These are phyloP conservation scores for Ampelomyces quisqualis DNA, from an alignment of 2,329 filamentous ascomycete genomes.

Conservation along the genomic window DNA sequence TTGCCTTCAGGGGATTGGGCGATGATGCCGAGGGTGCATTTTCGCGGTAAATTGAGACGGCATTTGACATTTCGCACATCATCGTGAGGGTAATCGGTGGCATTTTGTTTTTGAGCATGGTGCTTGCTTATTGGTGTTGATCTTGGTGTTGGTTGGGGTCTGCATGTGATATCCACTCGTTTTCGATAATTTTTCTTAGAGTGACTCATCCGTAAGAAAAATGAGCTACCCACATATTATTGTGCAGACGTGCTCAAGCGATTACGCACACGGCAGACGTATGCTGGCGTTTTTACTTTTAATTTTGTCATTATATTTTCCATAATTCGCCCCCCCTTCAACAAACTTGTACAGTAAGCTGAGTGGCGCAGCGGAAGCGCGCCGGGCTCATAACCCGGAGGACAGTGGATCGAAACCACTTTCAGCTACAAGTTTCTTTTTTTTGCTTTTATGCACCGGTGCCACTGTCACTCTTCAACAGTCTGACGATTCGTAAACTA, in stretches of 20 bases:
- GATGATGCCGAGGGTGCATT: constrained; percentile 40
- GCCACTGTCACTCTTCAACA: no score
- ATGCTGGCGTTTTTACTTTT: neutral
- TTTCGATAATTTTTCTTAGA: neutral
- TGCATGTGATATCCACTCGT: constrained; percentile 8
- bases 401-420: constrained; percentile 33
- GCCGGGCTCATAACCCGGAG: constrained; percentile 44
- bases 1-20: constrained; percentile 39
- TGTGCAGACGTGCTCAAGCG: no score
- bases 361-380: constrained; percentile 41
- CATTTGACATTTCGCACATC: no score
- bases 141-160: neutral
- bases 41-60: constrained; percentile 22
- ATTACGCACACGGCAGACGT: no score
- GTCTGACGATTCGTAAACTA: no score
- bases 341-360: no score
- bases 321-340: constrained; percentile 7
- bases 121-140: constrained; percentile 1
- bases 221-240: neutral
- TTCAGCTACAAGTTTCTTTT: constrained; percentile 18
- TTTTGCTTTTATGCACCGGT: constrained; percentile 1
- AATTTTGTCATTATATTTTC: neutral
- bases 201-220: neutral
- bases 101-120: constrained; percentile 6
- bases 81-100: neutral